These are phyloP conservation scores for Saccharomycopsis fibuligera DNA, from an alignment of 805 yeast species.

Conservation along the genomic window DNA sequence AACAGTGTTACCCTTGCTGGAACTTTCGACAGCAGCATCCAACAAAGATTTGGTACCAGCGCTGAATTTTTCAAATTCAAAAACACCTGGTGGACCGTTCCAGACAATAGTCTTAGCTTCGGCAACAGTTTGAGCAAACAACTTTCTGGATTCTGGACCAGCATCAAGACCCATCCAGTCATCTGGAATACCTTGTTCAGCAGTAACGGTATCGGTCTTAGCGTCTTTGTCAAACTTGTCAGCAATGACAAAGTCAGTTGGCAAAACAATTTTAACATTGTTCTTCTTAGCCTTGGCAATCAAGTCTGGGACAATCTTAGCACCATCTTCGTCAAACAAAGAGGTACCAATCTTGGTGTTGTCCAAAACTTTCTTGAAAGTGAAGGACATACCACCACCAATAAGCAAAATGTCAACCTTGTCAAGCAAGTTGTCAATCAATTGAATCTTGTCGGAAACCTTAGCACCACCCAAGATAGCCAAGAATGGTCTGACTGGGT, in stretches of 20 bases:
- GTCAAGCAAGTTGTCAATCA: slow-evolving; percentile 93
- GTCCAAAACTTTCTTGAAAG: slow-evolving; percentile 91
- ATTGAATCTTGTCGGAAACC: slow-evolving; percentile 97
- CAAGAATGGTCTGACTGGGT: slow-evolving; percentile 96
- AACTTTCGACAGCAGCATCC: slow-evolving; percentile 82
- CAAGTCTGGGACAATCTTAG: slow-evolving; percentile 88
- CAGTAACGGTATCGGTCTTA: slow-evolving; percentile 73
- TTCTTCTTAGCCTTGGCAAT: slow-evolving; percentile 95
- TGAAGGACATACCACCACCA: slow-evolving; percentile 99
- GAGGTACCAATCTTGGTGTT: slow-evolving; percentile 87
- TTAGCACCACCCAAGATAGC: slow-evolving; percentile 99
- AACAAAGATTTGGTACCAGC: slow-evolving; percentile 86
- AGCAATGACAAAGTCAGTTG: slow-evolving; percentile 94
- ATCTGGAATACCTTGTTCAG: slow-evolving; percentile 89
- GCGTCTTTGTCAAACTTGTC: slow-evolving; percentile 94
- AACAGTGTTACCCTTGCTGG: slow-evolving; percentile 84
- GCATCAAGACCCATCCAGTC: slow-evolving; percentile 94
- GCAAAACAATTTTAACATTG: slow-evolving; percentile 88
- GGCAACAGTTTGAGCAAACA: slow-evolving; percentile 76
- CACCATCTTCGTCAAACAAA: slow-evolving; percentile 87
- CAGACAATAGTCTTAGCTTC: slow-evolving; percentile 97
- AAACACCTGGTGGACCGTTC: slow-evolving; percentile 99
- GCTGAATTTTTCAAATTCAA: slow-evolving; percentile 91
- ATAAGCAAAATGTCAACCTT: slow-evolving; percentile 91
- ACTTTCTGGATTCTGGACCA: slow-evolving; percentile 82